Evolutionary conservation across 75 land plant species (phyloP), one percentile per base, ranked within the genome.

Genomic region (Isoetes taiwanensis): DNA sequence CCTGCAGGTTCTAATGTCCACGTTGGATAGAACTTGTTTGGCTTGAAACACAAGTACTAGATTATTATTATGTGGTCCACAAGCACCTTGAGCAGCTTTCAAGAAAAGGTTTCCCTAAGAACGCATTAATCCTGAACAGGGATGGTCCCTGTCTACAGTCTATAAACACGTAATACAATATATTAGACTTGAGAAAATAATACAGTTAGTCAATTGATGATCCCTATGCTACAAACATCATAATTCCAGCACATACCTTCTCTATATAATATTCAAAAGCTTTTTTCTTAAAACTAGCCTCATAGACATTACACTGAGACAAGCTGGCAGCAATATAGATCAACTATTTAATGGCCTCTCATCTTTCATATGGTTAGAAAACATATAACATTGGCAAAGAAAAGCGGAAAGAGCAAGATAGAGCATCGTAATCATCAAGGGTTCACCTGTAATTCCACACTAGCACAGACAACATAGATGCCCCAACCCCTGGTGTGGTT

Each of bases 361-460:
- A n/a, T n/a, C n/a, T n/a, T n/a, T n/a, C n/a, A n/a, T n/a, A n/a
- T n/a, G n/a, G n/a, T n/a, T n/a, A n/a, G n/a, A n/a, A n/a, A n/a
- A n/a, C n/a, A n/a, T n/a, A n/a, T n/a, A n/a, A n/a, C n/a, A n/a
- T n/a, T n/a, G n/a, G n/a, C n/a, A n/a, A n/a, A n/a, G n/a, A n/a
- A n/a, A n/a, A n/a, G n/a, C n/a, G n/a, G n/a, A n/a, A n/a, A n/a
- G n/a, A n/a, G n/a, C n/a, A n/a, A n/a, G n/a, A n/a, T n/a, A n/a
- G n/a, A n/a, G n/a, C n/a, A n/a, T n/a, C n/a, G n/a, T n/a, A n/a
- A n/a, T n/a, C n/a, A n/a, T n/a, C n/a, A n/a, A n/a, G n/a, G n/a
- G n/a, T n/a, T n/a, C n/a, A 91, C 98, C 98, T 93, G 89, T 26
- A 89, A 74, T 61, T 93, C 98, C 3, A 93, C 98, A 67, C 98